phyloP scores from a whole-genome alignment of 1,284 basidiomycete genomes.

The Cutaneotrichosporon sp. region DNA sequence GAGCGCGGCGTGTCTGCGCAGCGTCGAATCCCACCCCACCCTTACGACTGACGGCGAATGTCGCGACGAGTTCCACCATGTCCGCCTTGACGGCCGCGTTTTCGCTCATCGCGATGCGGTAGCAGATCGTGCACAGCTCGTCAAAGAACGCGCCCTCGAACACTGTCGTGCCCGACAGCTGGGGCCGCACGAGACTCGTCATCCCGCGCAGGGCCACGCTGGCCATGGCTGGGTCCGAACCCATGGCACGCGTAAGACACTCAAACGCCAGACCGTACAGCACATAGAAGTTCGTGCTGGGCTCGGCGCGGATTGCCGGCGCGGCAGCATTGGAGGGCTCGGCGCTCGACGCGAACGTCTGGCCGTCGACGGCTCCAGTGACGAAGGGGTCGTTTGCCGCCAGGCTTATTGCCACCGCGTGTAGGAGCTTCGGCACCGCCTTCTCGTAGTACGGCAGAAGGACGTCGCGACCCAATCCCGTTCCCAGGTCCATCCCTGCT shows the following conservation, averaged over 20 bases:
- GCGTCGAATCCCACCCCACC: conserved; percentile 26
- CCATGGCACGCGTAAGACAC: conserved; percentile 65
- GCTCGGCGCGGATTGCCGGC: conserved; percentile 56
- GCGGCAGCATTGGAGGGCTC: conserved; percentile 20
- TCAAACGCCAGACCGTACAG: conserved; percentile 92
- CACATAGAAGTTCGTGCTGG: conserved; percentile 77
- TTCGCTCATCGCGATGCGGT: conserved; percentile 86
- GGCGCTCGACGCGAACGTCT: conserved; percentile 45
- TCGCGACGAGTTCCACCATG: conserved; percentile 67
- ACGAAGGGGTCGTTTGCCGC: conserved; percentile 64
- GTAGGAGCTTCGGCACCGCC: conserved; percentile 77
- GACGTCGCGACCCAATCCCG: conserved; percentile 82
- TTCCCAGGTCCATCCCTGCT: conserved; percentile 69
- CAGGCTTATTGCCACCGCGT: conserved; percentile 80
- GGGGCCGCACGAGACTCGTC: conserved; percentile 68
- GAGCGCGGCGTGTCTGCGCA: conserved; percentile 37
- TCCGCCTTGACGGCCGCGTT: conserved; percentile 65
- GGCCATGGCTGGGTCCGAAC: conserved; percentile 52
- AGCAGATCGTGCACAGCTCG: conserved; percentile 81
- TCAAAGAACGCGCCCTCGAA: conserved; percentile 77
- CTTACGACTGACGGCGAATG: conserved; percentile 56
- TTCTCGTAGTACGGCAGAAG: conserved; percentile 86
- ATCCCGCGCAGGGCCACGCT: conserved; percentile 71
- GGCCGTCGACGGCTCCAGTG: conserved; percentile 75
- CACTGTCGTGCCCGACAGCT: conserved; percentile 74